Percentiles rank a stretch among this genome's conserved stretches.
phyloP scores from a whole-genome alignment of 345 rosid genomes.

The Ailanthus altissimus region DNA sequence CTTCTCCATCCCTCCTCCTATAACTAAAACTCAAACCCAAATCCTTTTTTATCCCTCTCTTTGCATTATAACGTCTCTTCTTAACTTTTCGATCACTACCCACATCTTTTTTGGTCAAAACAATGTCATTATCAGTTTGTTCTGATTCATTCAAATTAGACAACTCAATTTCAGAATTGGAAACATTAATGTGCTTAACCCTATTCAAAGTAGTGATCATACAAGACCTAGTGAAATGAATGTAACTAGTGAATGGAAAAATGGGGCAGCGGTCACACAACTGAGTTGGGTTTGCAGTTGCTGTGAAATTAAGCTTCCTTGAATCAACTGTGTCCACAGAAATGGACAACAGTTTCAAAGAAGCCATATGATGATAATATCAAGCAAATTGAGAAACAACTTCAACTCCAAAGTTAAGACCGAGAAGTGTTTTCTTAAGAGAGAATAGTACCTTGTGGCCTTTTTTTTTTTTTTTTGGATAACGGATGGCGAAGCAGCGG shows the following conservation, averaged over 20 bases:
- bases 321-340: constrained; percentile 52
- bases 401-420: too few species aligned
- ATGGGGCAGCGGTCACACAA: constrained; percentile 38
- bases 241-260: constrained; percentile 38
- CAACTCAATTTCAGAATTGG: constrained; percentile 40
- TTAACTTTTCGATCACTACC: constrained; percentile 18
- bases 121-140: constrained; percentile 26
- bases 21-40: constrained; percentile 33
- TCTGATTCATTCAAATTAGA: constrained; percentile 28
- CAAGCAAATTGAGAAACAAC: not conserved
- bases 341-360: constrained; percentile 45
- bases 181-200: constrained; percentile 38
- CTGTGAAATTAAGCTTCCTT: constrained; percentile 45
- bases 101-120: constrained; percentile 21
- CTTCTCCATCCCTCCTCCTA: constrained; percentile 34
- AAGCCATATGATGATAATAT: constrained; percentile 46
- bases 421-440: not conserved
- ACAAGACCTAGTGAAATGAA: constrained; percentile 35
- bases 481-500: constrained; percentile 11
- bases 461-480: constrained; percentile 10
- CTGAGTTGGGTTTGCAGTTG: constrained; percentile 42
- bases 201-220: constrained; percentile 37
- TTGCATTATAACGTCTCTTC: constrained; percentile 20
- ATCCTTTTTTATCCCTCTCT: constrained; percentile 37
- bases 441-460: constrained; percentile 1